Evolutionary conservation across 2,329 filamentous ascomycete genomes (phyloP).

Genomic region (Sarocladiaceae sp.): DNA sequence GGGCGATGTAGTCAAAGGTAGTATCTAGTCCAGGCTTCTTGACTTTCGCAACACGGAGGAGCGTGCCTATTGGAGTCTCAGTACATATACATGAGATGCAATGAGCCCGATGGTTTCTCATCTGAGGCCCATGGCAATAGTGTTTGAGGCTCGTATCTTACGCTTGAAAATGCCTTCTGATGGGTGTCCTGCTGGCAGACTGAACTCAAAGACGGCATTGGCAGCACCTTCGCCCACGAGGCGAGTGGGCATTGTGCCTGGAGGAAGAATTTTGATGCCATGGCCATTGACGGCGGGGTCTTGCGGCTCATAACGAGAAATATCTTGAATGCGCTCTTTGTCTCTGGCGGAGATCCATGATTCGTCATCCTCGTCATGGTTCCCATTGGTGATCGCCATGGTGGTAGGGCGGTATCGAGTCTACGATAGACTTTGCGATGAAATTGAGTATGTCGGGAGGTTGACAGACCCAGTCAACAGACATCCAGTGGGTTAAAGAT

Average conservation of each 20-base stretch:
- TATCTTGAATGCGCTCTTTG: constrained; percentile 18
- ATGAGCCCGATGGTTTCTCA: not conserved
- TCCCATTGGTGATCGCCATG: not conserved
- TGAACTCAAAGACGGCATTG: constrained; percentile 68
- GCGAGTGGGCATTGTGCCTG: constrained; percentile 27
- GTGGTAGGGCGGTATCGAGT: not conserved
- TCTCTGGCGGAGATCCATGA: constrained; percentile 19
- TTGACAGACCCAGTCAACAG: too few species aligned
- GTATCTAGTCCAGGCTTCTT: constrained; percentile 23
- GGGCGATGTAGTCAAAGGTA: constrained; percentile 32
- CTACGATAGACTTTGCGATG: not conserved
- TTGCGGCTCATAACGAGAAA: constrained; percentile 16
- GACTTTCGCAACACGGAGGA: constrained; percentile 34
- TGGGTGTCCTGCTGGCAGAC: constrained; percentile 27
- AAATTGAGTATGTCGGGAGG: not conserved
- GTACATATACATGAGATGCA: not conserved
- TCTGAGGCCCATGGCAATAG: not conserved
- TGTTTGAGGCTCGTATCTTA: constrained; percentile 25
- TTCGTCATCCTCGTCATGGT: constrained; percentile 14
- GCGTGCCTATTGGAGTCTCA: constrained; percentile 22
- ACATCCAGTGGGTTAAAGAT: not conserved
- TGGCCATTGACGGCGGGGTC: constrained; percentile 12
- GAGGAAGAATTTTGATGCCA: constrained; percentile 27
- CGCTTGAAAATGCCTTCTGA: constrained; percentile 28
- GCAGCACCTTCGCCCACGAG: constrained; percentile 67